Percentiles rank a stretch among this genome's conserved stretches.
Conservation (phyloP, 1,139 yeast genomes). For the Geotrichum siamense region DNA sequence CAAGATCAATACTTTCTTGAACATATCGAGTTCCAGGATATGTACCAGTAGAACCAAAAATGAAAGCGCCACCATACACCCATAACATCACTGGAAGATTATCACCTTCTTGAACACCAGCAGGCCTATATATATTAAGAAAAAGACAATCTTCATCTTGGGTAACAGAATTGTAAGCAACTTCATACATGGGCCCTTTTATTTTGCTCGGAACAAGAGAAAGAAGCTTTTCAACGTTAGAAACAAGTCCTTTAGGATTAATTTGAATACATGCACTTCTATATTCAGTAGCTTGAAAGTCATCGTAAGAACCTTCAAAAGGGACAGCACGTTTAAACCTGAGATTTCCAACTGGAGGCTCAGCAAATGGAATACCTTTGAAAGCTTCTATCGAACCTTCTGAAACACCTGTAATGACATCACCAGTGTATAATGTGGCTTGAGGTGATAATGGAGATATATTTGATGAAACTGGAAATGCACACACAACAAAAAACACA, state of each 20-base stretch:
- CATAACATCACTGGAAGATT: conserved; percentile 29
- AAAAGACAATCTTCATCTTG: conserved; percentile 24
- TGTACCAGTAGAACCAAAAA: conserved; percentile 23
- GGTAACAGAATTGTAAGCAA: not conserved
- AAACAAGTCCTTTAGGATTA: not conserved
- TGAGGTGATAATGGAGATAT: too few relatives aligned
- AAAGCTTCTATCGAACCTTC: conserved; percentile 15
- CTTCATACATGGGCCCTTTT: not conserved
- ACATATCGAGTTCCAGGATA: conserved; percentile 11
- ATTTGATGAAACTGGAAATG: too few relatives aligned
- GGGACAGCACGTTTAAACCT: conserved; percentile 18
- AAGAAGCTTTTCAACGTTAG: not conserved
- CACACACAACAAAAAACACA: too few relatives aligned
- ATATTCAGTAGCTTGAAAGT: conserved; percentile 12
- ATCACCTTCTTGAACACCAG: conserved; percentile 11
- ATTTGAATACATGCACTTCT: conserved; percentile 10
- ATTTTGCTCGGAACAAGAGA: not conserved
- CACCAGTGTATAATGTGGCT: conserved; percentile 7
- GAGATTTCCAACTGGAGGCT: conserved; percentile 17
- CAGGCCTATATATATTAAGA: conserved; percentile 21
- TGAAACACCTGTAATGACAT: conserved; percentile 12
- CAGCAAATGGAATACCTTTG: conserved; percentile 18
- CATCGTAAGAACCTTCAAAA: conserved; percentile 17
- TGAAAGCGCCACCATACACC: conserved; percentile 31
- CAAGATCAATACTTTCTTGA: conserved; percentile 9